Conservation (phyloP, 75 land plant species). For the Pinus tabuliformis region DNA sequence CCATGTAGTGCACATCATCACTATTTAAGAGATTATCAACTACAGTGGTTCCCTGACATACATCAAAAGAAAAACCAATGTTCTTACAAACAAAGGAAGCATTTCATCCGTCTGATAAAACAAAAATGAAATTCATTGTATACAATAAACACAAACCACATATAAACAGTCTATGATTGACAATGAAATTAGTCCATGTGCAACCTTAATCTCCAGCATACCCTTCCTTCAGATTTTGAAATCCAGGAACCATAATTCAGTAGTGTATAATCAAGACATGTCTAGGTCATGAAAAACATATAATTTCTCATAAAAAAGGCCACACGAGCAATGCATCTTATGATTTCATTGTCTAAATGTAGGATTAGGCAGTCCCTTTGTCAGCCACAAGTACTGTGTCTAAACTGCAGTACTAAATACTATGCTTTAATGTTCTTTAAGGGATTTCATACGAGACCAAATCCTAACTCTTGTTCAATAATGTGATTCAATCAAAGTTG, state of each 20-base stretch:
- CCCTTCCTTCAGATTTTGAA: background rate
- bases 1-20: constrained; percentile 95
- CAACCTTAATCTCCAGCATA: background rate
- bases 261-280: background rate
- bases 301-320: background rate
- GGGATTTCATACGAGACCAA: no score
- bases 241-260: background rate
- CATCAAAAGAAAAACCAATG: background rate
- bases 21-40: constrained; percentile 91
- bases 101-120: background rate
- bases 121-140: background rate
- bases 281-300: background rate
- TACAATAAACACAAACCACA: background rate
- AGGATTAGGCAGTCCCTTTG: no score
- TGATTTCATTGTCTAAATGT: no score
- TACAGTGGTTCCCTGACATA: constrained; percentile 84
- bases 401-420: background rate
- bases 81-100: background rate
- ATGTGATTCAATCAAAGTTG: no score
- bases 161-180: background rate
- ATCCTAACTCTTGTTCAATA: no score
- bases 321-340: background rate
- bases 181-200: background rate
- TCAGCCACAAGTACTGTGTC: constrained; percentile 3
- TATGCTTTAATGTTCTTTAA: no score